Conservation (phyloP, 305 asterid species). For the Coffea humblotiana region DNA sequence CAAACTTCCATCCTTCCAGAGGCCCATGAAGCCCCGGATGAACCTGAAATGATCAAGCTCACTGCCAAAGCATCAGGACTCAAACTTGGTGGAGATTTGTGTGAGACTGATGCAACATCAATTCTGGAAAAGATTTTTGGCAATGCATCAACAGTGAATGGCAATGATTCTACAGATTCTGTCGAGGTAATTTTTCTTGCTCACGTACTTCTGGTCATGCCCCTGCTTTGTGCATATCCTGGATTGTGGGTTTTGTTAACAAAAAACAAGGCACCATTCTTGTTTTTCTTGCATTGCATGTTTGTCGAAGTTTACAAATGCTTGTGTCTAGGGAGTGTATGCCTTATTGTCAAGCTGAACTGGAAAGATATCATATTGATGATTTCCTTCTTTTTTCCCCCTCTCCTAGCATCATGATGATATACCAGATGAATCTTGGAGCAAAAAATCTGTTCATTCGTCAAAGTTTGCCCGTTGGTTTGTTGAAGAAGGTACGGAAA, state of each 20-base stretch:
- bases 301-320: not conserved
- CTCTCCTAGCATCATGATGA: constrained; percentile 44
- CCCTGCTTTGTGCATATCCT: constrained; percentile 3
- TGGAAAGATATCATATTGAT: constrained; percentile 6
- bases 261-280: not conserved
- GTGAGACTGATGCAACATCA: constrained; percentile 46
- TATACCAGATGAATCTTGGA: constrained; percentile 55
- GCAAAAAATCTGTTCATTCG: constrained; percentile 49
- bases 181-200: constrained; percentile 47
- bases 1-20: constrained; percentile 36
- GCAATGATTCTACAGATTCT: constrained; percentile 34
- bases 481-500: constrained; percentile 68
- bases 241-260: not conserved
- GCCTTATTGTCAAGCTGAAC: not conserved
- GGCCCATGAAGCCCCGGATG: constrained; percentile 38
- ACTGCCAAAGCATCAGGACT: constrained; percentile 40
- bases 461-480: constrained; percentile 94
- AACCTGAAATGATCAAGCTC: constrained; percentile 37
- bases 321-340: not conserved
- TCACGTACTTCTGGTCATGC: not conserved
- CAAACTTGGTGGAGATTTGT: constrained; percentile 42
- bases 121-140: constrained; percentile 69
- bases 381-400: constrained; percentile 25
- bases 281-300: not conserved
- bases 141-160: constrained; percentile 46